A percentile compares a stretch with the other conserved stretches of the same genome.
These are phyloP conservation scores for Dactylella cylindrospora DNA, from an alignment of 2,329 filamentous ascomycete species.

Conservation along the genomic window DNA sequence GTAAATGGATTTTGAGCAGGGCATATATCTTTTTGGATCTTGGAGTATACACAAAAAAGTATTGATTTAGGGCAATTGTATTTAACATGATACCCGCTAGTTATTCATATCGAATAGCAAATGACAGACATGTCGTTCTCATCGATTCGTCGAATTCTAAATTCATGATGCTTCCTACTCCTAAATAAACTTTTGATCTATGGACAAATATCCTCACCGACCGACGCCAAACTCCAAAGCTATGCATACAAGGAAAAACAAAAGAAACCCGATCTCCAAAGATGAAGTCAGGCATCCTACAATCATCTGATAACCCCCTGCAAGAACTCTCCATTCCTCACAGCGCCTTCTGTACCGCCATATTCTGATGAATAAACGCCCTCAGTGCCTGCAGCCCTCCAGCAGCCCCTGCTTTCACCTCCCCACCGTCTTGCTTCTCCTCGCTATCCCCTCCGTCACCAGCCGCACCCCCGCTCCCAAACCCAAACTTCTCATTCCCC, in stretches of 20 bases:
- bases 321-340: not conserved
- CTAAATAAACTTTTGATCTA: too few species aligned
- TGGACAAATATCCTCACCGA: too few species aligned
- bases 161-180: too few species aligned
- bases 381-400: slow-evolving; percentile 29
- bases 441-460: not conserved
- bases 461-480: not conserved
- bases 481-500: slow-evolving; percentile 31
- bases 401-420: slow-evolving; percentile 9
- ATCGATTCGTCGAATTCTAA: too few species aligned
- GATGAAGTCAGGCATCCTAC: too few species aligned
- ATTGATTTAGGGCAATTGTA: too few species aligned
- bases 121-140: too few species aligned
- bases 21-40: too few species aligned
- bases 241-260: not conserved
- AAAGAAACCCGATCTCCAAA: not conserved
- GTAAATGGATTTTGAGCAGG: too few species aligned
- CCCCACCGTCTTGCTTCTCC: not conserved
- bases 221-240: not conserved
- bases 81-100: too few species aligned
- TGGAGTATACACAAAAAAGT: too few species aligned
- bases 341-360: slow-evolving; percentile 37
- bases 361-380: slow-evolving; percentile 33
- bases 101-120: too few species aligned
- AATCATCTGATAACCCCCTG: not conserved